Base-by-base conservation (phyloP, 192 early-diverging fungal species). In the Linnemannia exigua region DNA sequence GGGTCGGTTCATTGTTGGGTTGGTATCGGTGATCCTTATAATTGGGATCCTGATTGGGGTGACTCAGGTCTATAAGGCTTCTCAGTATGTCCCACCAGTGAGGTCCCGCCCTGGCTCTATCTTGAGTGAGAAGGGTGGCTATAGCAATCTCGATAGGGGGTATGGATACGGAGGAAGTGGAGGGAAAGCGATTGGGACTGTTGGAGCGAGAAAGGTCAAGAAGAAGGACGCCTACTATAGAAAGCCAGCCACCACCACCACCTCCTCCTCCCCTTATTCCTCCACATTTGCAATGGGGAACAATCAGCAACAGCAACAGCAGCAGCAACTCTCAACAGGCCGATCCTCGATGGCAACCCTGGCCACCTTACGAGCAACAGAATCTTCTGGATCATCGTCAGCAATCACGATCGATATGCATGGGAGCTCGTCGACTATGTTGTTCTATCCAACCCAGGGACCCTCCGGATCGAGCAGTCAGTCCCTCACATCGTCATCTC, bases 121-220 rank as follows among this genome's bases (percentile, higher is more conserved):
- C 14, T 33, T 63, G 28, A 63, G 25, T 12, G 28, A 25, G 25
- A 63, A 63, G 58, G 28, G 12, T 8, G 58, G 28, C 28, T 63
- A 15, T 63, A 25, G 58, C 28, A 11, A 25, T 3, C 15, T 12
- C 28, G 14, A 22, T 63, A n/a, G n/a, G n/a, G n/a, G n/a, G n/a
- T n/a, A n/a, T n/a, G n/a, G n/a, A n/a, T n/a, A n/a, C n/a, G n/a
- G n/a, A n/a, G 9, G 25, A 3, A 25, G 31, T 14, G 28, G 28
- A 3, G 41, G 41, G 41, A 25, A 33, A 36, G 46, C 35, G 58
- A 25, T 37, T 17, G n/a, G 61, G 9, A 50, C 41, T 12, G 33
- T 84, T 11, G 71, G 71, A 38, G 66, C 19, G 0, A 79, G 69
- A 41, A 84, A 75, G 67, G 67, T 78, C 77, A 84, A 79, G 54